Evolutionary conservation across 441 rosid species (phyloP).

Genomic region (Daphne laureola): DNA sequence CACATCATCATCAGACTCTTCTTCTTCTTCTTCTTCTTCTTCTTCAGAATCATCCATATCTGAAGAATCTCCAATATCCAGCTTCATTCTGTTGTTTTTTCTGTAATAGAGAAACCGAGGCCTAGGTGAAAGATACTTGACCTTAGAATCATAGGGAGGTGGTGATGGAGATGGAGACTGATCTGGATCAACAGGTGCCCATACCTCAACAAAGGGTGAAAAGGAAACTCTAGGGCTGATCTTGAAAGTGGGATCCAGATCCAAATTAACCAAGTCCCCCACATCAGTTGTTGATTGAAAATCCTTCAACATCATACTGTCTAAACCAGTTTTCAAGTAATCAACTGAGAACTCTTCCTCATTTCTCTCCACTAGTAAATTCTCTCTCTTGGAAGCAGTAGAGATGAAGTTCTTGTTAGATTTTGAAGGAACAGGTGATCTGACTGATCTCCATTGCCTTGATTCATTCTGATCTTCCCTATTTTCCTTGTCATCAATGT

Average conservation of each 20-base stretch:
- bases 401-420: slow-evolving; percentile 67
- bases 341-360: too few relatives aligned
- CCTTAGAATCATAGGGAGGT: slow-evolving; percentile 72
- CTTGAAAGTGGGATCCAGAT: slow-evolving; percentile 37
- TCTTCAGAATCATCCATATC: slow-evolving; percentile 49
- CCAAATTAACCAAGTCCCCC: slow-evolving; percentile 37
- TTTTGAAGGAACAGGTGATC: slow-evolving; percentile 36
- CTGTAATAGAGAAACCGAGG: slow-evolving; percentile 74
- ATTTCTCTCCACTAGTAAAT: slow-evolving; percentile 53
- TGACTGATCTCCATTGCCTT: slow-evolving; percentile 23
- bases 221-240: slow-evolving; percentile 27
- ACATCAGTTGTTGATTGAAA: slow-evolving; percentile 16
- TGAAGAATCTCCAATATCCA: slow-evolving; percentile 27
- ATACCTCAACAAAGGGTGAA: slow-evolving; percentile 27
- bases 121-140: slow-evolving; percentile 73
- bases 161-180: slow-evolving; percentile 22
- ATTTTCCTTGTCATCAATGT: slow-evolving; percentile 60
- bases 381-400: slow-evolving; percentile 78
- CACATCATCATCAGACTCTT: slow-evolving; percentile 23
- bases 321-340: slow-evolving; percentile 2
- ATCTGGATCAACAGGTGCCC: slow-evolving; percentile 62
- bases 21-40: slow-evolving; percentile 38
- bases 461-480: slow-evolving; percentile 23
- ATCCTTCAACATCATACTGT: slow-evolving; percentile 3
- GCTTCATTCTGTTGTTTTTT: slow-evolving; percentile 55